phyloP scores from a whole-genome alignment of 148 eudicot species.

The Dysphania ambrosioides region DNA sequence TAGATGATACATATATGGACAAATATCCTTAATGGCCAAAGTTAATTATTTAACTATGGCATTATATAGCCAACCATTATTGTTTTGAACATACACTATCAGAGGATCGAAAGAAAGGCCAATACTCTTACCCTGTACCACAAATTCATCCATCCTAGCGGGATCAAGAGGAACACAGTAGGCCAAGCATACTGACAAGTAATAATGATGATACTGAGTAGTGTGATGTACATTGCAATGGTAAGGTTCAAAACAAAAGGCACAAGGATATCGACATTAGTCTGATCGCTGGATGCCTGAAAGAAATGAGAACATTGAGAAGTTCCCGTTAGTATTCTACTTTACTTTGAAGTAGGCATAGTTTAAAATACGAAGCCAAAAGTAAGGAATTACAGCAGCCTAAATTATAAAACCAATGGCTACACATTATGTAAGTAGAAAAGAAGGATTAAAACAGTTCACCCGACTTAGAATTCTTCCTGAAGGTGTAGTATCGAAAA shows the following conservation, averaged over 20 bases:
- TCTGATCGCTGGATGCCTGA: slow-evolving; percentile 92
- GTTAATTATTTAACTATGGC: too few species aligned
- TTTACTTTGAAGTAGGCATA: neutral
- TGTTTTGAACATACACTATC: neutral
- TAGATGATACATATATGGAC: neutral
- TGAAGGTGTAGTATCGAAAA: slow-evolving; percentile 96
- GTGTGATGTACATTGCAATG: slow-evolving; percentile 54
- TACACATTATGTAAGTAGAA: neutral
- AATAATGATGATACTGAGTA: slow-evolving; percentile 74
- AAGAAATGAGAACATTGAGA: slow-evolving; percentile 2
- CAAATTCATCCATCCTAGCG: slow-evolving; percentile 83
- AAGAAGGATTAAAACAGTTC: slow-evolving; percentile 13
- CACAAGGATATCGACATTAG: slow-evolving; percentile 64
- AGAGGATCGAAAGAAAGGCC: neutral
- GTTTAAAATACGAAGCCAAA: neutral
- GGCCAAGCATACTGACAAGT: slow-evolving; percentile 98
- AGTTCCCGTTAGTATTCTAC: slow-evolving; percentile 8
- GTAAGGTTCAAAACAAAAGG: slow-evolving; percentile 66
- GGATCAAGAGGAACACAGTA: slow-evolving; percentile 66
- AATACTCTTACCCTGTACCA: slow-evolving; percentile 75
- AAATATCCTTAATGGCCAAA: too few species aligned
- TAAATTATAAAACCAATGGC: neutral
- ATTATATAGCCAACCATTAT: neutral
- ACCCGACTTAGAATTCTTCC: slow-evolving; percentile 99
- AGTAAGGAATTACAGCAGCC: neutral